phyloP scores from a whole-genome alignment of 441 rosid genomes.

The Gossypium trilobum region DNA sequence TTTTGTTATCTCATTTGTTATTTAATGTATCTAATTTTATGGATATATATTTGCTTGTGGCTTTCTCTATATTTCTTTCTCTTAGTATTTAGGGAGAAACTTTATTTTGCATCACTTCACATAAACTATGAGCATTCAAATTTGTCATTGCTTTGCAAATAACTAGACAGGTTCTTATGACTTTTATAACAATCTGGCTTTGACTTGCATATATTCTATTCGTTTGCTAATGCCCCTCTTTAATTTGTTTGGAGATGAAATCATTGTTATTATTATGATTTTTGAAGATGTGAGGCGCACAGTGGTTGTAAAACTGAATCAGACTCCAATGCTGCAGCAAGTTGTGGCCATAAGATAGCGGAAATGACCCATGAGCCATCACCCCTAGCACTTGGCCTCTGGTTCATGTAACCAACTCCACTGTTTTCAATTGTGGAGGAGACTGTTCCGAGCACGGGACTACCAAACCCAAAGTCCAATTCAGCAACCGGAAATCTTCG shows the following conservation, averaged over 20 bases:
- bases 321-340: conserved; percentile 57
- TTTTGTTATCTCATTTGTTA: background rate
- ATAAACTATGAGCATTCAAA: background rate
- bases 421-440: conserved; percentile 52
- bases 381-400: conserved; percentile 54
- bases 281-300: conserved; percentile 42
- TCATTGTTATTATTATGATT: background rate
- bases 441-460: conserved; percentile 55
- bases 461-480: conserved; percentile 73
- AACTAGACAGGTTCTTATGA: background rate
- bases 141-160: background rate
- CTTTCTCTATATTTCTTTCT: background rate
- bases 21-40: background rate
- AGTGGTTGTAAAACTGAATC: conserved; percentile 69
- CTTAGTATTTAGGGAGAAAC: background rate
- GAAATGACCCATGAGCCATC: conserved; percentile 78
- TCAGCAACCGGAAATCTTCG: conserved; percentile 61
- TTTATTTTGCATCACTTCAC: background rate
- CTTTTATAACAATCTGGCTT: background rate
- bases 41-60: background rate
- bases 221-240: background rate
- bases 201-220: background rate
- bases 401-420: conserved; percentile 72
- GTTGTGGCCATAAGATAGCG: conserved; percentile 68
- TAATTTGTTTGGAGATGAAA: background rate